These are phyloP conservation scores for Fusarium napiforme DNA, from an alignment of 2,329 filamentous ascomycete species.

Conservation along the genomic window DNA sequence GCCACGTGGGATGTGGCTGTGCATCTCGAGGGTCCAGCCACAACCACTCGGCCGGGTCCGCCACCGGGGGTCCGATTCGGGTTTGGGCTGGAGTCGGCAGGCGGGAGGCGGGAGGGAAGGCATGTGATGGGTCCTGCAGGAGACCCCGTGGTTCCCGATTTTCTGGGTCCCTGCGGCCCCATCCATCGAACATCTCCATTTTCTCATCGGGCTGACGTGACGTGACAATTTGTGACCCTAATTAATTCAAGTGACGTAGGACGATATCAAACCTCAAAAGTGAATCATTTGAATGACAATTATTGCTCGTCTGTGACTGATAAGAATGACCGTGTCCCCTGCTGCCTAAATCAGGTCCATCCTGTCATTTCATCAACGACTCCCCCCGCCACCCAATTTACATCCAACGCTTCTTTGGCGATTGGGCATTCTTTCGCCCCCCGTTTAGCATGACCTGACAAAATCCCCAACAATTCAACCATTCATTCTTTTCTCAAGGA, in stretches of 20 bases:
- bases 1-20: conserved; percentile 44
- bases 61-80: conserved; percentile 40
- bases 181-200: not conserved
- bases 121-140: conserved; percentile 41
- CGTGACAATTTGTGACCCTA: not conserved
- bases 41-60: conserved; percentile 43
- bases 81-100: conserved; percentile 18
- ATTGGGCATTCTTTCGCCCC: conserved; percentile 25
- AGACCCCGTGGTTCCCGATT: conserved; percentile 29
- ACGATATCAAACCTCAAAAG: not conserved
- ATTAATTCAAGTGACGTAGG: conserved; percentile 12
- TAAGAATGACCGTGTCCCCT: not conserved
- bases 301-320: not conserved
- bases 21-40: conserved; percentile 4
- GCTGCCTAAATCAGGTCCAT: conserved; percentile 11
- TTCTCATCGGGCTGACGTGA: conserved; percentile 1
- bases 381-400: conserved; percentile 12
- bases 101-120: not conserved
- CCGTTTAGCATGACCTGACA: not conserved
- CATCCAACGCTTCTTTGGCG: not conserved
- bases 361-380: not conserved
- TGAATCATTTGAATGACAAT: not conserved
- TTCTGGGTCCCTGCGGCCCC: conserved; percentile 27
- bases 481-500: not conserved
- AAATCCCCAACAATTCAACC: not conserved